Base-by-base conservation (phyloP, 1,139 yeast species). In the Sugiyamaella neomexicana region DNA sequence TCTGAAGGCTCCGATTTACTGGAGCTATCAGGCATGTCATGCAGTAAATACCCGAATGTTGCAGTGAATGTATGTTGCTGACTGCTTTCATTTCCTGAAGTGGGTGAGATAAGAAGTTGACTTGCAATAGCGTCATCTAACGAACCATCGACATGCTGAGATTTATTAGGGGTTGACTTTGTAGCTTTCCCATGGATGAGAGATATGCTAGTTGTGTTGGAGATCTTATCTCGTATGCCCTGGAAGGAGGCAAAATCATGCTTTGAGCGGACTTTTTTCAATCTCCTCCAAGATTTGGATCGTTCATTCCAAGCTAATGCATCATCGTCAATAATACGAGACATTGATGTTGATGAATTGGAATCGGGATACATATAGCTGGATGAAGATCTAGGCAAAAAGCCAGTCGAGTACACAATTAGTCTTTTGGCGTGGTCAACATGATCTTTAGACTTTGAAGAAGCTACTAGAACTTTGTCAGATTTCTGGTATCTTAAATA, bases 31-130 rank as follows among this genome's bases (percentile, higher is more conserved):
- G 49, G 37, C 1, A 52, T 20, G 9, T 59, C 58, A 45, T 68
- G 69, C 41, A 70, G 60, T 6, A 69, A 32, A 45, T 62, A 62
- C 1, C 74, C 74, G 40, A 68, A 64, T 1, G 73, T 67, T n/a
- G 71, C 69, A 1, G 71, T 67, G 46, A 69, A 51, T 12, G 72
- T 66, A 20, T 20, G 25, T 2, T 60, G 54, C 9, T 63, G 60
- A 5, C 46, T 25, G 16, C 41, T 31, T 5, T 25, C 25, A 3
- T 34, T 29, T 32, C 5, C 15, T 23, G 15, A 34, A 9, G 12
- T 44, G 9, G 17, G 17, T 15, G 29, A 12, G 32, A 15, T 12
- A 16, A 31, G 37, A 5, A 40, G 39, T 15, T 13, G 27, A 29
- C 25, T 31, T 8, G 38, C 17, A 23, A 47, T 16, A 6, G 45